Percentiles rank a stretch among this genome's conserved stretches.
phyloP scores from a whole-genome alignment of 1,284 basidiomycete genomes.

The Cutaneotrichosporon sp. region DNA sequence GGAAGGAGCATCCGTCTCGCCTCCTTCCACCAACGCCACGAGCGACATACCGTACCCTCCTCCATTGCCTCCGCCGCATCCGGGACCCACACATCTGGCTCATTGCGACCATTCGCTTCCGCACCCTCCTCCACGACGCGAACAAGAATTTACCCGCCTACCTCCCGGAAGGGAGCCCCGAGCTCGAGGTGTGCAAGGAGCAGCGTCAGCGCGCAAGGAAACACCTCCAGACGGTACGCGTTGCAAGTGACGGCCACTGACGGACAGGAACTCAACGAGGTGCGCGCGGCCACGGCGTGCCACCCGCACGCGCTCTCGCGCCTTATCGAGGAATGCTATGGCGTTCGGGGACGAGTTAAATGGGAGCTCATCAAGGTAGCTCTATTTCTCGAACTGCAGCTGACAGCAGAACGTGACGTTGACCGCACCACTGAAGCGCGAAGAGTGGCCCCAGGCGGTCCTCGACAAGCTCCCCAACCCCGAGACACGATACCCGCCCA shows the following conservation, averaged over 20 bases:
- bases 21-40: constrained; percentile 7
- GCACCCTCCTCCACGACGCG: neutral
- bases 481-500: constrained; percentile 14
- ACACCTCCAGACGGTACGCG: neutral
- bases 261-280: constrained; percentile 28
- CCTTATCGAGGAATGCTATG: constrained; percentile 17
- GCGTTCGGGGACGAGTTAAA: constrained; percentile 6
- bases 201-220: constrained; percentile 4
- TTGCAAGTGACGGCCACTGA: neutral
- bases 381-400: neutral
- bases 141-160: neutral
- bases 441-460: constrained; percentile 10
- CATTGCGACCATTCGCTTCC: constrained; percentile 29
- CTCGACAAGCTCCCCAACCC: neutral
- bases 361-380: constrained; percentile 32
- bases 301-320: constrained; percentile 43
- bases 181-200: neutral
- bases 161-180: neutral
- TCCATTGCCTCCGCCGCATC: constrained; percentile 36
- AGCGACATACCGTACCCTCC: constrained; percentile 35
- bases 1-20: neutral
- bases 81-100: constrained; percentile 49
- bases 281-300: constrained; percentile 41
- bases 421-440: neutral
- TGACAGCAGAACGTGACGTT: constrained; percentile 21